A percentile compares a stretch with the other conserved stretches of the same genome.
Conservation (phyloP, 768 basidiomycete genomes). For the Suillus hirtellus region DNA sequence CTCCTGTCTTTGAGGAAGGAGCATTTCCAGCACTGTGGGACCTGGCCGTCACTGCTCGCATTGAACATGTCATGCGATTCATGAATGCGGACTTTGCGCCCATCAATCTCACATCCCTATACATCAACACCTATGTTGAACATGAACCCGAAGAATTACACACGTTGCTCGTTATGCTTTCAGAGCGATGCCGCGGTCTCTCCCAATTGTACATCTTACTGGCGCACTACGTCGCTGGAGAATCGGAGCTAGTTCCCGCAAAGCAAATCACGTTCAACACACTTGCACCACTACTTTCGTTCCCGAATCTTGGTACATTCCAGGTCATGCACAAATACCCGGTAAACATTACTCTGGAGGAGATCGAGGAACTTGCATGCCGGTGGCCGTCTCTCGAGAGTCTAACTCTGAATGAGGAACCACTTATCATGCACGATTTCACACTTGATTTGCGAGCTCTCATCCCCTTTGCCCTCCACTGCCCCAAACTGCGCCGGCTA, state of each 20-base stretch:
- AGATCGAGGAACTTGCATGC: conserved; percentile 47
- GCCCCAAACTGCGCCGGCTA: conserved; percentile 37
- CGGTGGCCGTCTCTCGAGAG: conserved; percentile 46
- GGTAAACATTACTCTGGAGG: conserved; percentile 36
- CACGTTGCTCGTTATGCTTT: conserved; percentile 43
- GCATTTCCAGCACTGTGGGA: conserved; percentile 57
- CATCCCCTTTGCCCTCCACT: conserved; percentile 41
- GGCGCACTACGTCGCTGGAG: conserved; percentile 23
- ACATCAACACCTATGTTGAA: conserved; percentile 48
- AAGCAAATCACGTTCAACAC: conserved; percentile 36
- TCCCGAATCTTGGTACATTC: conserved; percentile 33
- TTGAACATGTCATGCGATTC: conserved; percentile 47
- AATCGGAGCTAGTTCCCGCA: conserved; percentile 17
- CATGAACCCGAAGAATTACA: conserved; percentile 44
- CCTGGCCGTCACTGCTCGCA: conserved; percentile 46
- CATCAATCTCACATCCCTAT: conserved; percentile 48
- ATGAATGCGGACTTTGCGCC: conserved; percentile 48
- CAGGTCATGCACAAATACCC: conserved; percentile 34
- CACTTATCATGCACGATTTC: conserved; percentile 29
- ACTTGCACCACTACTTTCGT: conserved; percentile 37
- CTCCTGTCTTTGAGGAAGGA: conserved; percentile 44
- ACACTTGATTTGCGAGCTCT: conserved; percentile 40
- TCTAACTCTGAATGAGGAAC: conserved; percentile 50
- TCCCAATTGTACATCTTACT: conserved; percentile 42
- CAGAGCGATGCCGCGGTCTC: conserved; percentile 50